Base-by-base conservation (phyloP, 495 filamentous ascomycete species). In the Thermothielavioides terrestris region DNA sequence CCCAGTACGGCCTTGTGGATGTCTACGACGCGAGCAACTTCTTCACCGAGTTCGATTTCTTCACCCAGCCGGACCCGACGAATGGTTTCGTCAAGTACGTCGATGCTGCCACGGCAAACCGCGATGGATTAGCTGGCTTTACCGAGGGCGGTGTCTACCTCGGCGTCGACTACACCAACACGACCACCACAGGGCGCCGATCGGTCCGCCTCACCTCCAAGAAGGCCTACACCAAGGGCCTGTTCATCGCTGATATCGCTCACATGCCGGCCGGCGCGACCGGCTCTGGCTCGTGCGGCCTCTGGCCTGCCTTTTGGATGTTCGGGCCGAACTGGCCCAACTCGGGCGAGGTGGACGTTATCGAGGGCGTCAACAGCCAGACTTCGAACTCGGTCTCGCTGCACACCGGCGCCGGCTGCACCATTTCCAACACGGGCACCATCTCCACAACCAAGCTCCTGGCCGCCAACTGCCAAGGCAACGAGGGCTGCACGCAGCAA, bases 331-430 rank as follows among this genome's bases (percentile, higher is more conserved):
- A 80, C 40, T 96, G 90, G 90, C 90, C 89, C 0, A 62, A 67
- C 10, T 73, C 77, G 30, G 90, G 90, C 18, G 90, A 96, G 66
- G 89, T 94, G 53, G 89, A 95, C 72, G 89, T 95, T 56, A 83
- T 95, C 62, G 89, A 96, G 62, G 86, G 86, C 34, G 85, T 94
- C 51, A 88, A 92, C 66, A 57, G 70, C 28, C 73, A 82, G 42
- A 65, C 72, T 0, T 68, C 75, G 45, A 85, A 91, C 55, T 61
- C 73, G 32, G 80, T 94, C 55, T 82, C 87, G 2, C 73, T 95
- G 28, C 91, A 95, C 63, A 92, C 88, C 0, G 62, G 62, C 8
- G 65, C 73, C 11, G 75, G 76, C n/a, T 94, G 88, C 65, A 67
- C 55, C 30, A 67, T 89, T 28, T 27, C 40, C 49, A 68, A 68